phyloP scores from a whole-genome alignment of 1,284 basidiomycete species.

The Sporisorium reilianum region DNA sequence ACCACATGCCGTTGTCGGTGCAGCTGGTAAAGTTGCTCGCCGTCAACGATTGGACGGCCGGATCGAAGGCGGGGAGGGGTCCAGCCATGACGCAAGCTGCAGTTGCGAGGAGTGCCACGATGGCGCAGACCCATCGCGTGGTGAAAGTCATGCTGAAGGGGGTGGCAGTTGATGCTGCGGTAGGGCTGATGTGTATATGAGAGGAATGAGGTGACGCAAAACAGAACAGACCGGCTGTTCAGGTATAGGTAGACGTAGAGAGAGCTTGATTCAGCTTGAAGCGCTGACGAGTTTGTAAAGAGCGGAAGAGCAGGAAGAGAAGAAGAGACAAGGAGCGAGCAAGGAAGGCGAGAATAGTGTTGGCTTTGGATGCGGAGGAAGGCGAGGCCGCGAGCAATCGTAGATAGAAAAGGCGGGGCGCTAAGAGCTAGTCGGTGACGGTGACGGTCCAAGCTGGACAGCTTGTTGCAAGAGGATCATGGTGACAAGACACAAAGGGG shows the following conservation, averaged over 20 bases:
- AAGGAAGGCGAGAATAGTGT: background rate
- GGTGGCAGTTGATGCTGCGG: too few relatives aligned
- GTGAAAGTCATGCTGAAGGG: slow-evolving; percentile 10
- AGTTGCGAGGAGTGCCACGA: slow-evolving; percentile 5
- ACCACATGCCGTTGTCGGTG: slow-evolving; percentile 39
- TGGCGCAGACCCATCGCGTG: slow-evolving; percentile 11
- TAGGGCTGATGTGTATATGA: too few relatives aligned
- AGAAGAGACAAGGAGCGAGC: too few relatives aligned
- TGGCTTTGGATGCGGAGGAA: background rate
- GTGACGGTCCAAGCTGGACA: background rate
- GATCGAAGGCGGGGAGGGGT: slow-evolving; percentile 31
- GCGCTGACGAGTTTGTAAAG: too few relatives aligned
- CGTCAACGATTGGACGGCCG: slow-evolving; percentile 22
- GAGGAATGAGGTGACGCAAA: too few relatives aligned
- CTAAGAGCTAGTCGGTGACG: background rate
- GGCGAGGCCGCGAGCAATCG: background rate
- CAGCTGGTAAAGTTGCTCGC: slow-evolving; percentile 33
- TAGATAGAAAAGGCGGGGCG: background rate
- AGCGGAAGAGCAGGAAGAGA: too few relatives aligned
- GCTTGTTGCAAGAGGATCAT: background rate
- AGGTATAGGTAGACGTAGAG: background rate
- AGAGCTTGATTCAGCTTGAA: background rate
- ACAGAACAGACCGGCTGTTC: background rate
- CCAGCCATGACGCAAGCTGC: slow-evolving; percentile 6
- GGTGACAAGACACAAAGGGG: background rate